Percentiles rank a stretch among this genome's conserved stretches.
phyloP scores from a whole-genome alignment of 768 basidiomycete genomes.

The Leucocoprinus birnbaumii region DNA sequence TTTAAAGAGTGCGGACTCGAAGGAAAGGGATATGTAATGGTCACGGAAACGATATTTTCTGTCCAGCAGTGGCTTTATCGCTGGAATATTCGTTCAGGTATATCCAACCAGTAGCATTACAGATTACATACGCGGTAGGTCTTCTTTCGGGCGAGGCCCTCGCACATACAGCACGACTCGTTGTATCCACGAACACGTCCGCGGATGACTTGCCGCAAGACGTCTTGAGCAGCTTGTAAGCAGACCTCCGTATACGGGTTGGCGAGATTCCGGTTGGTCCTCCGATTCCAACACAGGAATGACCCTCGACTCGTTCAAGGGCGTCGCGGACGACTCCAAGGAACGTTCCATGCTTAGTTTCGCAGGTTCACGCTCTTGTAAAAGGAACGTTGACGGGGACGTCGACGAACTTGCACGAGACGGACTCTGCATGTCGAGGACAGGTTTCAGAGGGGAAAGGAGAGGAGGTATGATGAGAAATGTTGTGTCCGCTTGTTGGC shows the following conservation, averaged over 20 bases:
- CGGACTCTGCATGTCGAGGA: not conserved
- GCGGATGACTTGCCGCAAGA: slow-evolving; percentile 19
- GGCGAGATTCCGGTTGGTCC: slow-evolving; percentile 8
- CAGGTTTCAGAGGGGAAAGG: not conserved
- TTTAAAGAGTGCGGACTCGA: slow-evolving; percentile 55
- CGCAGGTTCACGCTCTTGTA: slow-evolving; percentile 4
- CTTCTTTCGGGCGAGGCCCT: slow-evolving; percentile 59
- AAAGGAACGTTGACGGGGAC: slow-evolving; percentile 5
- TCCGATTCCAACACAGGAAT: not conserved
- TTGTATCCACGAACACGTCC: slow-evolving; percentile 16
- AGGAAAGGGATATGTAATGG: slow-evolving; percentile 33
- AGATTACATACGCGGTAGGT: slow-evolving; percentile 41
- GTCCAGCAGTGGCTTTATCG: slow-evolving; percentile 52
- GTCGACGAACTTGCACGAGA: slow-evolving; percentile 6
- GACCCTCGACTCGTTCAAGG: slow-evolving; percentile 17
- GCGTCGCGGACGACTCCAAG: slow-evolving; percentile 12
- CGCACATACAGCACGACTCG: slow-evolving; percentile 34
- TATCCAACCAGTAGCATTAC: not conserved
- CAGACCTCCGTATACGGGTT: slow-evolving; percentile 14
- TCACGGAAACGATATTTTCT: slow-evolving; percentile 38
- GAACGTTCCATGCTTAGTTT: not conserved
- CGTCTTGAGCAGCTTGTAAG: slow-evolving; percentile 15
- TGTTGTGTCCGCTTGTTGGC: too few species aligned
- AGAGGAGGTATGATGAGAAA: not conserved
- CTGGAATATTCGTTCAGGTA: slow-evolving; percentile 29